Evolutionary conservation across 2,329 filamentous ascomycete species (phyloP).

Genomic region (Diplocarpon rosae): DNA sequence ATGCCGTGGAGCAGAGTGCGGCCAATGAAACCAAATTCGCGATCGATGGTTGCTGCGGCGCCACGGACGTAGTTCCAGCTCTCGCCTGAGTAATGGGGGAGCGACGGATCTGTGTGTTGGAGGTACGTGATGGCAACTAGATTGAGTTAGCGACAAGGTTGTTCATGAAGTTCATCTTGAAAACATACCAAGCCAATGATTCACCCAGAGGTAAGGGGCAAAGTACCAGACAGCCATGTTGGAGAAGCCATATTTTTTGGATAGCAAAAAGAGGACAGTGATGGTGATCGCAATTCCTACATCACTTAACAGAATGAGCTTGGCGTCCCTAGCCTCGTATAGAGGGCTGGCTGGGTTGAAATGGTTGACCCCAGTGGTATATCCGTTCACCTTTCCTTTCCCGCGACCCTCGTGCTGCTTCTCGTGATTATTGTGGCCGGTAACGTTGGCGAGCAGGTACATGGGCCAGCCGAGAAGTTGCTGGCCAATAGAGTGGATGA

Average conservation of each 20-base stretch:
- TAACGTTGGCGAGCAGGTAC: constrained; percentile 87
- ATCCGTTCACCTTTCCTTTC: constrained; percentile 81
- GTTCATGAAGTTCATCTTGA: neutral
- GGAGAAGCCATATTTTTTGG: constrained; percentile 66
- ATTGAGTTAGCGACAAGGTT: constrained; percentile 20
- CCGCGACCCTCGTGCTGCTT: constrained; percentile 87
- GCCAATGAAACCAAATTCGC: constrained; percentile 93
- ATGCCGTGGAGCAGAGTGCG: constrained; percentile 88
- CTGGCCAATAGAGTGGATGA: constrained; percentile 64
- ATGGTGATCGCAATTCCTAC: constrained; percentile 58
- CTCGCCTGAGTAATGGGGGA: constrained; percentile 80
- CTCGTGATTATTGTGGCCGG: constrained; percentile 91
- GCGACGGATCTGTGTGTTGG: constrained; percentile 89
- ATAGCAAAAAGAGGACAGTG: constrained; percentile 48
- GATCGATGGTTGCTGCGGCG: constrained; percentile 90
- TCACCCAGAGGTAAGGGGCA: constrained; percentile 91
- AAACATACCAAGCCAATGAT: constrained; percentile 91
- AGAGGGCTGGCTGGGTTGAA: constrained; percentile 81
- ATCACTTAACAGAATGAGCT: constrained; percentile 78
- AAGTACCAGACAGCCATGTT: constrained; percentile 95
- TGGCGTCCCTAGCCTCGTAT: constrained; percentile 84
- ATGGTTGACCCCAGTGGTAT: constrained; percentile 78
- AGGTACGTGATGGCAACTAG: constrained; percentile 92
- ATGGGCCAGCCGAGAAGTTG: constrained; percentile 88
- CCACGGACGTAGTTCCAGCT: constrained; percentile 91